These are phyloP conservation scores for Bathelium albidoporum DNA, from an alignment of 495 filamentous ascomycete species.

Conservation along the genomic window DNA sequence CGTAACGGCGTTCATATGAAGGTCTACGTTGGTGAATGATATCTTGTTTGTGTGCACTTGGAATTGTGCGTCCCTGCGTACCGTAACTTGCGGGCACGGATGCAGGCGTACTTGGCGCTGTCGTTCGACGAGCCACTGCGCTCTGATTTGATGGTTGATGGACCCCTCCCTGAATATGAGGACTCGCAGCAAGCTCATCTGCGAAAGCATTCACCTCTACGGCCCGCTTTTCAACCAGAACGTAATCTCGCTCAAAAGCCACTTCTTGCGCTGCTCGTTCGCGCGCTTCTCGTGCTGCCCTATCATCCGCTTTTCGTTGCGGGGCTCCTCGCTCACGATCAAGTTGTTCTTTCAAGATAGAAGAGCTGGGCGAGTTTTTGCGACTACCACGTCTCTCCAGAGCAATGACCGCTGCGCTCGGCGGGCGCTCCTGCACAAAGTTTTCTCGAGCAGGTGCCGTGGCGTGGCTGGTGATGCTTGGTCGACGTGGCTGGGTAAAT, in stretches of 20 bases:
- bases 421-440: conserved; percentile 25
- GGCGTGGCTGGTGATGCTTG: conserved; percentile 36
- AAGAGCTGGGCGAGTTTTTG: conserved; percentile 38
- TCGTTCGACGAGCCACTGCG: conserved; percentile 56
- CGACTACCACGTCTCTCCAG: conserved; percentile 43
- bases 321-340: conserved; percentile 24
- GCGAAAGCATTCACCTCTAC: conserved; percentile 97
- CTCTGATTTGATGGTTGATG: conserved; percentile 22
- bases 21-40: conserved; percentile 42
- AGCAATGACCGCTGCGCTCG: conserved; percentile 21
- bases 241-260: conserved; percentile 85
- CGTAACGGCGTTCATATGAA: conserved; percentile 43
- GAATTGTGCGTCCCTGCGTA: conserved; percentile 50
- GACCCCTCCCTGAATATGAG: conserved; percentile 27
- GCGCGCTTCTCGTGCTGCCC: conserved; percentile 45
- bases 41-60: conserved; percentile 49
- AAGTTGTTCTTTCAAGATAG: conserved; percentile 37
- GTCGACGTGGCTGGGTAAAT: conserved; percentile 21
- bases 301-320: conserved; percentile 21
- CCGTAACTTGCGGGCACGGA: conserved; percentile 39
- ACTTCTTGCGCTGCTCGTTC: conserved; percentile 78
- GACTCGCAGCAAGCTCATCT: conserved; percentile 79
- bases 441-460: conserved; percentile 57
- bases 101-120: conserved; percentile 48
- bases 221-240: conserved; percentile 85